These are phyloP conservation scores for Yamadazyma epiphylla DNA, from an alignment of 1,139 yeast genomes.

Conservation along the genomic window DNA sequence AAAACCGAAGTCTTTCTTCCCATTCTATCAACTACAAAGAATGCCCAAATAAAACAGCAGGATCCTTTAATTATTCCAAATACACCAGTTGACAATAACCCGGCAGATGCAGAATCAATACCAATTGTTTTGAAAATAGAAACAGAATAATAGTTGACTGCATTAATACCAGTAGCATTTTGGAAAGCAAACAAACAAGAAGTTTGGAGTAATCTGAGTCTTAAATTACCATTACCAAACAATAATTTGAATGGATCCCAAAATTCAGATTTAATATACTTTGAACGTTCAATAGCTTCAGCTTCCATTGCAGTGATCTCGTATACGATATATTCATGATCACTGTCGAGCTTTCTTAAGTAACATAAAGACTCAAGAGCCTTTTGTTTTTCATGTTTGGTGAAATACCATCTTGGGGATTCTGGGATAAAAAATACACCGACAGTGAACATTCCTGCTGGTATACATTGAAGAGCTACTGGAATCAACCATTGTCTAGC, in stretches of 20 bases:
- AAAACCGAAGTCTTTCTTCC: slow-evolving; percentile 46
- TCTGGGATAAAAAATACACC: slow-evolving; percentile 40
- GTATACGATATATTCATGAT: slow-evolving; percentile 21
- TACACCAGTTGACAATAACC: slow-evolving; percentile 53
- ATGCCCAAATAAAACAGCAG: slow-evolving; percentile 38
- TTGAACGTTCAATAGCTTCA: slow-evolving; percentile 17
- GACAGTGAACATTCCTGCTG: slow-evolving; percentile 36
- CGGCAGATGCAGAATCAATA: slow-evolving; percentile 27
- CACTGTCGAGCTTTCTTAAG: slow-evolving; percentile 20
- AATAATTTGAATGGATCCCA: slow-evolving; percentile 21
- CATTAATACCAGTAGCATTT: slow-evolving; percentile 28
- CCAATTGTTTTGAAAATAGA: slow-evolving; percentile 27
- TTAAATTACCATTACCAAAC: slow-evolving; percentile 15
- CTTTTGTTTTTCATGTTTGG: slow-evolving; percentile 25
- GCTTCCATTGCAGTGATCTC: slow-evolving; percentile 18
- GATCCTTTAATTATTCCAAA: slow-evolving; percentile 50
- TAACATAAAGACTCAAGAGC: slow-evolving; percentile 29
- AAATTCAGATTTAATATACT: slow-evolving; percentile 18
- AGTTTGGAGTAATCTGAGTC: slow-evolving; percentile 21
- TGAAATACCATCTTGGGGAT: slow-evolving; percentile 45
- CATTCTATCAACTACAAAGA: slow-evolving; percentile 39
- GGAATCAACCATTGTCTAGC: slow-evolving; percentile 31
- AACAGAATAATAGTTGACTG: slow-evolving; percentile 29
- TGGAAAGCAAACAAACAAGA: slow-evolving; percentile 28
- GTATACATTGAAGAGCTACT: slow-evolving; percentile 34